A percentile compares a stretch with the other conserved stretches of the same genome.
Conservation (phyloP, 768 basidiomycete genomes). For the Collybia mongolica region DNA sequence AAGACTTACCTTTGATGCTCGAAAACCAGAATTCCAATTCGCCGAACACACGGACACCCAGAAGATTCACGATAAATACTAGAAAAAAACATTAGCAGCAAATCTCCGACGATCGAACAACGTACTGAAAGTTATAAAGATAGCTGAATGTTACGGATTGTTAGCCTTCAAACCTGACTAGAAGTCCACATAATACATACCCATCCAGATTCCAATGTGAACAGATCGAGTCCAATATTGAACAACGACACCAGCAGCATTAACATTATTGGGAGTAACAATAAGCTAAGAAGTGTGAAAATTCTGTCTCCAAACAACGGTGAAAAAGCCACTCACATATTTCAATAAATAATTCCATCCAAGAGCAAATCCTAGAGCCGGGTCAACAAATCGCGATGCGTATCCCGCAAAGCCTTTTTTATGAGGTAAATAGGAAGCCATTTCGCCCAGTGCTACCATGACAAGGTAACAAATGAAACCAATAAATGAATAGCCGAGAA, state of each 20-base stretch:
- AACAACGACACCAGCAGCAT: conserved; percentile 56
- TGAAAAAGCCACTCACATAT: conserved; percentile 35
- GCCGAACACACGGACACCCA: conserved; percentile 66
- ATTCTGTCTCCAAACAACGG: not conserved
- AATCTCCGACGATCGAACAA: not conserved
- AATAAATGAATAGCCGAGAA: conserved; percentile 44
- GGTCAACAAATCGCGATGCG: conserved; percentile 65
- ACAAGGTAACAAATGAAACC: conserved; percentile 60
- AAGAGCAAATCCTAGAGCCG: conserved; percentile 65
- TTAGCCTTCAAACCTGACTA: not conserved
- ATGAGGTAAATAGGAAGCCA: conserved; percentile 53
- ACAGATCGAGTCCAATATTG: conserved; percentile 45
- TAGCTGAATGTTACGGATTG: conserved; percentile 29
- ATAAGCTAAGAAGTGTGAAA: conserved; percentile 38
- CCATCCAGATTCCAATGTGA: conserved; percentile 56
- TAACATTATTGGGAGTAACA: conserved; percentile 66
- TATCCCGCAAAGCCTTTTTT: conserved; percentile 63
- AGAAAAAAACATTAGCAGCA: not conserved
- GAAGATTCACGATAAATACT: conserved; percentile 57
- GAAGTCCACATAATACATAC: conserved; percentile 27
- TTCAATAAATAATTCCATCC: conserved; percentile 65
- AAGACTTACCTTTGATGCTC: conserved; percentile 55
- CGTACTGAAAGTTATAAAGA: conserved; percentile 60
- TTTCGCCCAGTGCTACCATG: conserved; percentile 53
- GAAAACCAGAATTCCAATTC: conserved; percentile 78